A percentile compares a stretch with the other conserved stretches of the same genome.
Evolutionary conservation across 169 alveolate genomes (phyloP).

Genomic region (Plasmodium relictum): DNA sequence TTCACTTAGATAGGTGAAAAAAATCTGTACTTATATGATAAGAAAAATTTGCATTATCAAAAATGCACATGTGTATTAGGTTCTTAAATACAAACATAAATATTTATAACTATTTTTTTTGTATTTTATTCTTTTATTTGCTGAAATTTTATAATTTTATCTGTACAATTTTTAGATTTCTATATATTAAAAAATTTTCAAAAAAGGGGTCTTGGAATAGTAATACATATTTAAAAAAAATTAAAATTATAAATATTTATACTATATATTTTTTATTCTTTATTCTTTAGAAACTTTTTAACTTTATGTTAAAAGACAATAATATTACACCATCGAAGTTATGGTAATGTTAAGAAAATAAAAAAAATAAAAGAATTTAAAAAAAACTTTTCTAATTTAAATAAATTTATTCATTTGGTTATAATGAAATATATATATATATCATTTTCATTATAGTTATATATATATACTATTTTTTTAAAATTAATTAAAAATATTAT

Average conservation of each 20-base stretch:
- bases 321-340: slow-evolving; percentile 11
- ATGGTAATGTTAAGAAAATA: slow-evolving; percentile 5
- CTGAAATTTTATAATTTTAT: neutral
- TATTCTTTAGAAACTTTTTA: slow-evolving; percentile 35
- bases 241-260: neutral
- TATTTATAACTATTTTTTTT: neutral
- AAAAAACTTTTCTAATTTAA: neutral
- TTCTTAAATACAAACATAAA: neutral
- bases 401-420: too few species aligned
- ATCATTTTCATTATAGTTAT: too few species aligned
- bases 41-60: slow-evolving; percentile 27
- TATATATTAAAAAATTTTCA: slow-evolving; percentile 28
- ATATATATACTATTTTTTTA: too few species aligned
- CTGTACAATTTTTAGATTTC: slow-evolving; percentile 17
- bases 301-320: slow-evolving; percentile 55
- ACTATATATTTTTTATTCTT: neutral
- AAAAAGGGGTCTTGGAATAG: slow-evolving; percentile 65
- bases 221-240: slow-evolving; percentile 5
- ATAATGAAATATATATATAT: too few species aligned
- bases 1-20: slow-evolving; percentile 33
- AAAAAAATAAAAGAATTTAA: neutral
- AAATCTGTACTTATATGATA: slow-evolving; percentile 23
- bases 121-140: neutral
- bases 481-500: too few species aligned
- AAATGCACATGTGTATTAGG: slow-evolving; percentile 54